A percentile compares a stretch with the other conserved stretches of the same genome.
Evolutionary conservation across 2,329 filamentous ascomycete species (phyloP).

Genomic region (Diaporthe australafricana): DNA sequence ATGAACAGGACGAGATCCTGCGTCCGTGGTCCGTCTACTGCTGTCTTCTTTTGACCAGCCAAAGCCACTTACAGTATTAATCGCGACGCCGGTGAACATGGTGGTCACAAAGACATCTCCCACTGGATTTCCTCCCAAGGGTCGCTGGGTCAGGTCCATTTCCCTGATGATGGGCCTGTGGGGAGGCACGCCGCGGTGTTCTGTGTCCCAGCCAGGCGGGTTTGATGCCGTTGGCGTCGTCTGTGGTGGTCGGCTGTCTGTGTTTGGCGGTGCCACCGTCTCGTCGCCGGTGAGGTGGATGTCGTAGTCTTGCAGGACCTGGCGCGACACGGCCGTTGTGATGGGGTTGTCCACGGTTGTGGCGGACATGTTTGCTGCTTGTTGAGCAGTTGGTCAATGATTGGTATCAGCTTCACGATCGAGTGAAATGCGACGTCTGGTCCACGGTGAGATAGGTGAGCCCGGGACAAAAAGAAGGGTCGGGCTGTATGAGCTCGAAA

Average conservation of each 20-base stretch:
- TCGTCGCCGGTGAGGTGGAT: constrained; percentile 41
- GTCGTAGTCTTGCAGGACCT: constrained; percentile 45
- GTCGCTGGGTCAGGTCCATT: constrained; percentile 41
- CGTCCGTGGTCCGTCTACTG: no score
- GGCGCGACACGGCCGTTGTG: constrained; percentile 38
- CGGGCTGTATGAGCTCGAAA: constrained; percentile 2
- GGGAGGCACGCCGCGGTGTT: constrained; percentile 44
- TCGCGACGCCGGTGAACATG: constrained; percentile 46
- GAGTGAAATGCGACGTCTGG: background rate
- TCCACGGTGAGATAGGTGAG: background rate
- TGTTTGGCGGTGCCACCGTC: constrained; percentile 36
- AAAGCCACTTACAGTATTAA: constrained; percentile 43
- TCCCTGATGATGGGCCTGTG: constrained; percentile 44
- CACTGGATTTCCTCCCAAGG: constrained; percentile 41
- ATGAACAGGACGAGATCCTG: no score
- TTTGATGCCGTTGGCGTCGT: constrained; percentile 39
- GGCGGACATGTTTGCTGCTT: constrained; percentile 40
- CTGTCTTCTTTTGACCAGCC: no score
- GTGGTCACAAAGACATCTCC: constrained; percentile 42
- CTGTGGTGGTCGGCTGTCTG: constrained; percentile 39
- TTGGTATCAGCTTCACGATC: background rate
- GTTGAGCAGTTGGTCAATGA: no score
- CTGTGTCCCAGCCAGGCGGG: constrained; percentile 42
- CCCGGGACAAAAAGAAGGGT: background rate
- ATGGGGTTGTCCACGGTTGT: constrained; percentile 42